Base-by-base conservation (phyloP, 805 yeast genomes). In the Zygoascus biomembranicola region DNA sequence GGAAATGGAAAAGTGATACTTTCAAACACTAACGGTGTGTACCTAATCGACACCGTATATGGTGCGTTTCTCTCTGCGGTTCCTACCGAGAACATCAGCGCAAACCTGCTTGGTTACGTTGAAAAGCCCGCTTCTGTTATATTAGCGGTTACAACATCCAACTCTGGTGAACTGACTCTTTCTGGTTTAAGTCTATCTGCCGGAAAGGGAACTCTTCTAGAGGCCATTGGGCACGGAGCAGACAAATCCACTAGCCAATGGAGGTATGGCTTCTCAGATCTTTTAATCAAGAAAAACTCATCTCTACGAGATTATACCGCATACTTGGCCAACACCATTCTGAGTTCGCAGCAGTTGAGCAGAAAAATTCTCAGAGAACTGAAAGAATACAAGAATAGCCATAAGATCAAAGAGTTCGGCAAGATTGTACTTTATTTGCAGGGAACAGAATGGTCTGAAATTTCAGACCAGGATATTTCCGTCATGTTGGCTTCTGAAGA, bases 141-240 rank as follows among this genome's bases (percentile, higher is more conserved):
- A 11, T 32, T 52, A 20, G 51, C 50, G 4, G 63, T 64, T 48
- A 60, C 56, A 32, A 55, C 58, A 16, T 44, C 62, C n/a, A 32
- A 46, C 5, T 2, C 39, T 13, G 37, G 23, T 2, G 47, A 59
- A 16, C 55, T 31, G 31, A 48, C 32, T 32, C 45, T 68, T 8
- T 57, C 62, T 6, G 73, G 66, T 9, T 41, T 69, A 10, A 69
- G 69, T 37, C 65, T 84, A 41, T 79, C 83, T 55, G 79, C 82
- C 37, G 95, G 94, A 5, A 69, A 78, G 39, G 87, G 87, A 61
- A 79, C 78, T 50, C 72, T 87, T 55, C 77, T 80, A 55, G 90
- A 86, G 60, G 80, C 87, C 11, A 65, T 87, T 31, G 90, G 90
- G 28, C 85, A 81, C 62, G 78, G 84, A 41, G 71, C 81, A 32